These are phyloP conservation scores for Trichophyton rubrum DNA, from an alignment of 2,329 filamentous ascomycete species.

Conservation along the genomic window DNA sequence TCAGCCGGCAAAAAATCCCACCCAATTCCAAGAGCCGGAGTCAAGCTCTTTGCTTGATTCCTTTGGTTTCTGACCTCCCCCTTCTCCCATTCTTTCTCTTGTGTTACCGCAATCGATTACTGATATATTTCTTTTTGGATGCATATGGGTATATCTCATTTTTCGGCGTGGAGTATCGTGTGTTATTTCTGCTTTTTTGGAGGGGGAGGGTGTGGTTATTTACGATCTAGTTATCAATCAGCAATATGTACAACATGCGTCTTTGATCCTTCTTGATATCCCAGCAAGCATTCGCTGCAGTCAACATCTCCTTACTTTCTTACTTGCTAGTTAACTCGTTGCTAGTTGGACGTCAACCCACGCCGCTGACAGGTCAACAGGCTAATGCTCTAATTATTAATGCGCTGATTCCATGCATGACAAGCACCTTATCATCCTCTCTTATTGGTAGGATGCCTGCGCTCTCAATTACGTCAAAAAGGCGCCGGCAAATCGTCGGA, in stretches of 20 bases:
- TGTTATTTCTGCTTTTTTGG: background rate
- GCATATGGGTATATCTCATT: background rate
- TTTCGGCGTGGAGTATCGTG: background rate
- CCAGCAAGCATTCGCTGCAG: background rate
- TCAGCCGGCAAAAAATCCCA: conserved; percentile 49
- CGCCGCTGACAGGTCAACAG: no score
- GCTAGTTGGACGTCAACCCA: no score
- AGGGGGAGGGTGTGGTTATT: background rate
- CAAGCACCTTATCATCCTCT: no score
- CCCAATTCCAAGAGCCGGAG: conserved; percentile 86
- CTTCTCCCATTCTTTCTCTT: conserved; percentile 29
- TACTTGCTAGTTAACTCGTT: no score
- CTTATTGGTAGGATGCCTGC: no score
- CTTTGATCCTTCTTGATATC: background rate
- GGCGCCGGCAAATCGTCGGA: background rate
- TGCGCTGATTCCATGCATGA: no score
- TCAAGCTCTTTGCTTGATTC: conserved; percentile 75
- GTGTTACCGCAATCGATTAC: background rate
- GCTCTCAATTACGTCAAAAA: background rate
- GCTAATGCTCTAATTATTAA: no score
- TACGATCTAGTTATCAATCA: background rate
- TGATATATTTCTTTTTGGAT: background rate
- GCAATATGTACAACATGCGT: background rate
- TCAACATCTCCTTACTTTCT: no score
- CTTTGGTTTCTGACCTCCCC: conserved; percentile 86